These are phyloP conservation scores for Penicillium bialowiezense DNA, from an alignment of 495 filamentous ascomycete genomes.

Conservation along the genomic window DNA sequence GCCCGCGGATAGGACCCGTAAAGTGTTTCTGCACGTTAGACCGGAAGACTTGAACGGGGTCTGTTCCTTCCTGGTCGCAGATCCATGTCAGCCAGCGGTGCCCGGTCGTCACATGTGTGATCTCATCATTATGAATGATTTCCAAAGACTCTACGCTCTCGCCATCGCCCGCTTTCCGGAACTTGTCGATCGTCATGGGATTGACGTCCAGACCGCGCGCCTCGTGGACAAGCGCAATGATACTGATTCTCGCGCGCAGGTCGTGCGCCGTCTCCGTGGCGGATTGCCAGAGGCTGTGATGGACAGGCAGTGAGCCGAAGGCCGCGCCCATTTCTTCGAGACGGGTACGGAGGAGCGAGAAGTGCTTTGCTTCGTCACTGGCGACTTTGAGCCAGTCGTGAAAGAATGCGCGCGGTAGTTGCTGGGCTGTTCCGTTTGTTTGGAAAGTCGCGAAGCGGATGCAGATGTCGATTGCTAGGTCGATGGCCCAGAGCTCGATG, in stretches of 20 bases:
- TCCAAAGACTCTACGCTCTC: conserved; percentile 46
- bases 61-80: conserved; percentile 46
- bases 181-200: conserved; percentile 53
- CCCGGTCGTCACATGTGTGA: conserved; percentile 55
- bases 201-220: conserved; percentile 53
- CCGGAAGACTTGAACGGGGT: conserved; percentile 51
- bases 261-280: conserved; percentile 46
- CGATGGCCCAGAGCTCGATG: conserved; percentile 54
- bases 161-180: conserved; percentile 41
- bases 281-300: conserved; percentile 51
- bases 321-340: conserved; percentile 49
- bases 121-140: conserved; percentile 53
- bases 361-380: conserved; percentile 53
- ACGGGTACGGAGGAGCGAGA: conserved; percentile 47
- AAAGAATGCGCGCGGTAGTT: conserved; percentile 48
- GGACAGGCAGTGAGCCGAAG: conserved; percentile 50
- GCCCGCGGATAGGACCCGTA: conserved; percentile 42
- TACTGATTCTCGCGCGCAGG: conserved; percentile 49
- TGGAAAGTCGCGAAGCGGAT: conserved; percentile 50
- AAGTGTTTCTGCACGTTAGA: conserved; percentile 48
- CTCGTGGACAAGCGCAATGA: conserved; percentile 53
- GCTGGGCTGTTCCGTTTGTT: conserved; percentile 25
- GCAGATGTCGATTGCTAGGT: conserved; percentile 54
- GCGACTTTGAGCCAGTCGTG: conserved; percentile 56
- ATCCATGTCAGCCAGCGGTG: conserved; percentile 55